Conservation (phyloP, 768 basidiomycete genomes). For the Kwoniella pini region DNA sequence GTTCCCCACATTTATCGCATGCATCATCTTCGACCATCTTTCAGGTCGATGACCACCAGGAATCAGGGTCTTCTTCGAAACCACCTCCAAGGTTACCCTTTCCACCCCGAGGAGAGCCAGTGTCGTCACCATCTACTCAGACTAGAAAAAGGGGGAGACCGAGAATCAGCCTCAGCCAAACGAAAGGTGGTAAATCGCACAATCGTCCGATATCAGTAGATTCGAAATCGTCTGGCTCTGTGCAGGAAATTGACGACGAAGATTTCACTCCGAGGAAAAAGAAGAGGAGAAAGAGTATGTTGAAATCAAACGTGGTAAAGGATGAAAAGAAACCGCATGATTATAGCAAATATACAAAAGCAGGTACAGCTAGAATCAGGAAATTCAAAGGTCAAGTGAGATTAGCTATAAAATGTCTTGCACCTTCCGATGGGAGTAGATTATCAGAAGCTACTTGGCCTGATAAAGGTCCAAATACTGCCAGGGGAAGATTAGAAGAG, state of each 20-base stretch:
- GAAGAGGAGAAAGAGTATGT: background rate
- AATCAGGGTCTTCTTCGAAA: background rate
- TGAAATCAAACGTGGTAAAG: background rate
- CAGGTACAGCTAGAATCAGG: constrained; percentile 9
- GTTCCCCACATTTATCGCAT: no score
- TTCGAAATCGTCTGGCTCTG: background rate
- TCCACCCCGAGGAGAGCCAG: constrained; percentile 1
- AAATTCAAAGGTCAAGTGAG: constrained; percentile 7
- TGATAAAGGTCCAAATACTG: constrained; percentile 15
- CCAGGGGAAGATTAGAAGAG: constrained; percentile 18
- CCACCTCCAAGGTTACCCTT: constrained; percentile 12
- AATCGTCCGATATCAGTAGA: background rate
- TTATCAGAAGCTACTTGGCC: constrained; percentile 15
- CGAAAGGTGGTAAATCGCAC: no score
- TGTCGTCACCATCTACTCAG: background rate
- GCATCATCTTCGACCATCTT: background rate
- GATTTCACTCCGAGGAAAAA: background rate
- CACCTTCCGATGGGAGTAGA: background rate
- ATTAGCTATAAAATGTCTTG: constrained; percentile 11
- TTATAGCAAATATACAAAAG: constrained; percentile 1
- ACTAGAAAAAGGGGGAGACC: background rate
- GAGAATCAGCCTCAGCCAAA: background rate
- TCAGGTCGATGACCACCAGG: background rate
- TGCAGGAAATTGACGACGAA: background rate
- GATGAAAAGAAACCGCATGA: background rate